Evolutionary conservation across 2,329 filamentous ascomycete species (phyloP), one percentile per base, ranked within the genome.

Genomic region (Penicillium sp.): DNA sequence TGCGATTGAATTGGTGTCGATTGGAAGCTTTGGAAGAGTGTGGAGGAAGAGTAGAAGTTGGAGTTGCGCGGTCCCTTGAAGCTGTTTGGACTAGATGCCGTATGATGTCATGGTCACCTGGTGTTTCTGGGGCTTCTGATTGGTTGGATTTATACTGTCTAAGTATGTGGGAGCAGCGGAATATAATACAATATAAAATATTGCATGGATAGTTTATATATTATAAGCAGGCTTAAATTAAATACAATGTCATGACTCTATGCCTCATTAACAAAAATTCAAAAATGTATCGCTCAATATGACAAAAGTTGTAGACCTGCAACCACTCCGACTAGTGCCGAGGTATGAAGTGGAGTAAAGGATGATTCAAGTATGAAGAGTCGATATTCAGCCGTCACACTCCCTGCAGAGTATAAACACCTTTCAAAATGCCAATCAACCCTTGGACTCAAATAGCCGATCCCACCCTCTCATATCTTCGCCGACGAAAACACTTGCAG

Each of bases 71-170:
- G n/a, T 46, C 42, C 36, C 27, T 30, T 24, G 40, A 32, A 53
- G 43, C 17, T 45, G 37, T 52, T 47, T 32, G 21, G 55, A 56
- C 56, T 46, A 39, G 29, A 56, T 56, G 37, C 48, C 42, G 53
- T 4, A 33, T 61, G 59, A 61, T 55, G 58, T 61, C 59, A 61
- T 61, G 36, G 42, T 46, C 50, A 54, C 37, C 51, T 52, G 49
- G 55, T 51, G 49, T 42, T 24, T 17, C 6, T 26, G 44, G 7
- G n/a, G 32, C 27, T 23, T 32, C 23, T 48, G 50, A 58, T 56
- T 58, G 55, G 55, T 21, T 55, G 20, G 34, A 23, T 5, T 17
- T 23, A 37, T 37, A 37, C 18, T n/a, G n/a, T n/a, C n/a, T n/a
- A n/a, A n/a, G n/a, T n/a, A n/a, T n/a, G n/a, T n/a, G n/a, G n/a